Evolutionary conservation across 768 basidiomycete genomes (phyloP).

Genomic region (Pulveroboletus sp.): DNA sequence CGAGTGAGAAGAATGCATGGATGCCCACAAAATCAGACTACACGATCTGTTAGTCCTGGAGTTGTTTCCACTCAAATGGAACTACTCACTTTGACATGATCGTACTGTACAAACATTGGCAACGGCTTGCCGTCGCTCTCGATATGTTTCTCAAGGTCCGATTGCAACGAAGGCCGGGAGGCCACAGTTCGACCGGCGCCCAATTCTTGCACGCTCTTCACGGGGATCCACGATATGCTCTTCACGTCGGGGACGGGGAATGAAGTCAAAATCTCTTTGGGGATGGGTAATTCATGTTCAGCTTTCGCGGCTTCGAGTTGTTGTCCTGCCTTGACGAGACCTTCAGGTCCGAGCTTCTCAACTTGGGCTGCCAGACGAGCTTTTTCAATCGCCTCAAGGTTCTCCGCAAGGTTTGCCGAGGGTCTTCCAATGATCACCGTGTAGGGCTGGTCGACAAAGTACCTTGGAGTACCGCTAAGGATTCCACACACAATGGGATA

Average conservation of each 20-base stretch:
- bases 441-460: slow-evolving; percentile 68
- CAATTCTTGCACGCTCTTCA: slow-evolving; percentile 60
- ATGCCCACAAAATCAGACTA: slow-evolving; percentile 92
- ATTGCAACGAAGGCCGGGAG: slow-evolving; percentile 30
- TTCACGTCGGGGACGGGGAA: slow-evolving; percentile 93
- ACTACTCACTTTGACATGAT: slow-evolving; percentile 79
- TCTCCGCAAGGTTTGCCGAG: slow-evolving; percentile 76
- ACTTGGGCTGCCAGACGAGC: slow-evolving; percentile 68
- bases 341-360: slow-evolving; percentile 69
- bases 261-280: slow-evolving; percentile 68
- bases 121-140: slow-evolving; percentile 61
- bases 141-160: slow-evolving; percentile 58
- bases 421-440: slow-evolving; percentile 85
- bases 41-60: background rate
- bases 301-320: slow-evolving; percentile 79
- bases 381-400: slow-evolving; percentile 79
- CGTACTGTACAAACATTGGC: slow-evolving; percentile 90
- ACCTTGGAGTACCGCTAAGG: slow-evolving; percentile 44
- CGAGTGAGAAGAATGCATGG: slow-evolving; percentile 73
- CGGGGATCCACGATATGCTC: slow-evolving; percentile 89
- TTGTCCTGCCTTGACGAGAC: slow-evolving; percentile 64
- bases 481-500: slow-evolving; percentile 1
- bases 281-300: slow-evolving; percentile 82
- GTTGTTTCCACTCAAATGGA: background rate
- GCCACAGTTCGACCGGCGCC: slow-evolving; percentile 43